Conservation (phyloP, 2,329 filamentous ascomycete genomes). For the Lasiodiplodia sp. region DNA sequence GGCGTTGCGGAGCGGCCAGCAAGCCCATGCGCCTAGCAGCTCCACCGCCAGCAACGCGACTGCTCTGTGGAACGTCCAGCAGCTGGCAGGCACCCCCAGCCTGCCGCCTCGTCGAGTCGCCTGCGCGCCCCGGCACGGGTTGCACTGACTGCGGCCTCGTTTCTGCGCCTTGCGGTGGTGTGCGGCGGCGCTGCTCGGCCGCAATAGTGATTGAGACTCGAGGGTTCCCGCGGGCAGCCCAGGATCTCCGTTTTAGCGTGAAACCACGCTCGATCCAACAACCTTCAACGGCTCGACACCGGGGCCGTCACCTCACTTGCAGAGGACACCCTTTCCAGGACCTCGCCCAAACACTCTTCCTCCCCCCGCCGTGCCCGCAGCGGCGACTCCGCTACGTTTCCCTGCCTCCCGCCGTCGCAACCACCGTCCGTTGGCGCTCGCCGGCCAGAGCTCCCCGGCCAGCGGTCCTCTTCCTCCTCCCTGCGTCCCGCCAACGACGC, state of each 20-base stretch:
- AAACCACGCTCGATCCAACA: slow-evolving; percentile 28
- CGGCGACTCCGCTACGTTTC: slow-evolving; percentile 15
- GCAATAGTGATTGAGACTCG: slow-evolving; percentile 12
- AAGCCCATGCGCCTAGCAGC: neutral
- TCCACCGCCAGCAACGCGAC: slow-evolving; percentile 7
- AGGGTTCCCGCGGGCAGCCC: slow-evolving; percentile 18
- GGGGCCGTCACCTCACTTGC: slow-evolving; percentile 22
- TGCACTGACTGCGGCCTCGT: slow-evolving; percentile 2
- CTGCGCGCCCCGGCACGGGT: neutral
- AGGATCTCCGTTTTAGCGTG: slow-evolving; percentile 27
- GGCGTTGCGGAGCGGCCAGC: neutral
- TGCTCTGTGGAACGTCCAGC: slow-evolving; percentile 13
- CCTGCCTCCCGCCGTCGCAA: slow-evolving; percentile 24
- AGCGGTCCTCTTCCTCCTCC: slow-evolving; percentile 27
- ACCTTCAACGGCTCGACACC: slow-evolving; percentile 26
- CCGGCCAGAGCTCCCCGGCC: slow-evolving; percentile 29
- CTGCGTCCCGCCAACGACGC: slow-evolving; percentile 34
- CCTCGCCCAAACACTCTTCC: slow-evolving; percentile 20
- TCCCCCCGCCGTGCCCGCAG: slow-evolving; percentile 18
- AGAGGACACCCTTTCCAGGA: slow-evolving; percentile 25
- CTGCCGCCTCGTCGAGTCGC: slow-evolving; percentile 6
- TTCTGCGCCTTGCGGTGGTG: neutral
- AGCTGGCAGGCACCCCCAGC: slow-evolving; percentile 2
- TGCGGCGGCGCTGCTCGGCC: slow-evolving; percentile 4
- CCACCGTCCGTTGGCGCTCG: slow-evolving; percentile 25